Conservation (phyloP, 306 rosid genomes). For the Rubus parviflorus region DNA sequence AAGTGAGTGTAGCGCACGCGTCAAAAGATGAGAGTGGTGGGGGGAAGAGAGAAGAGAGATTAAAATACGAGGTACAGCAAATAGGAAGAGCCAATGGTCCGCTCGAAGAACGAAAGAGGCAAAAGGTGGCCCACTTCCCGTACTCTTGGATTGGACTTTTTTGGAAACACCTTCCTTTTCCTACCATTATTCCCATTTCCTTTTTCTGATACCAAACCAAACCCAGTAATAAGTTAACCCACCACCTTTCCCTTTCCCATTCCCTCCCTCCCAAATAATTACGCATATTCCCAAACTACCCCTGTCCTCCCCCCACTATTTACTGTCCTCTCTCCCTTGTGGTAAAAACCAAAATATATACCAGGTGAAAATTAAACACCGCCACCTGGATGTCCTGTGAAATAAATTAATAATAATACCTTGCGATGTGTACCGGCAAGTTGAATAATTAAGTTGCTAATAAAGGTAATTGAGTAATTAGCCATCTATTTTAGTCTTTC, state of each 20-base stretch:
- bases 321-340: constrained; percentile 26
- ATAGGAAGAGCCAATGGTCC: constrained; percentile 53
- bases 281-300: constrained; percentile 33
- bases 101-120: constrained; percentile 58
- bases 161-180: constrained; percentile 66
- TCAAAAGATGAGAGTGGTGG: constrained; percentile 31
- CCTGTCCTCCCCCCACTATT: neutral
- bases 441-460: constrained; percentile 36
- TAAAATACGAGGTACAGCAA: constrained; percentile 76
- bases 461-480: constrained; percentile 53
- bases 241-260: neutral
- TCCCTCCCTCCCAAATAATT: neutral
- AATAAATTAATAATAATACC: neutral
- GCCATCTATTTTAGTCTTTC: constrained; percentile 40
- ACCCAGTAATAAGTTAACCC: constrained; percentile 14
- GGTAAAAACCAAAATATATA: constrained; percentile 31
- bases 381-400: neutral
- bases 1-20: constrained; percentile 9
- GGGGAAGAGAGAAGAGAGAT: constrained; percentile 32
- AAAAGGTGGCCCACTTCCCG: constrained; percentile 89
- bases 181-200: constrained; percentile 55
- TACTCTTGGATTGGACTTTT: constrained; percentile 95
- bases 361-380: constrained; percentile 19
- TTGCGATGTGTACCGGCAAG: constrained; percentile 26
- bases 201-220: constrained; percentile 47